Evolutionary conservation across 495 filamentous ascomycete genomes (phyloP).

Genomic region (Trichoderma parareesei): DNA sequence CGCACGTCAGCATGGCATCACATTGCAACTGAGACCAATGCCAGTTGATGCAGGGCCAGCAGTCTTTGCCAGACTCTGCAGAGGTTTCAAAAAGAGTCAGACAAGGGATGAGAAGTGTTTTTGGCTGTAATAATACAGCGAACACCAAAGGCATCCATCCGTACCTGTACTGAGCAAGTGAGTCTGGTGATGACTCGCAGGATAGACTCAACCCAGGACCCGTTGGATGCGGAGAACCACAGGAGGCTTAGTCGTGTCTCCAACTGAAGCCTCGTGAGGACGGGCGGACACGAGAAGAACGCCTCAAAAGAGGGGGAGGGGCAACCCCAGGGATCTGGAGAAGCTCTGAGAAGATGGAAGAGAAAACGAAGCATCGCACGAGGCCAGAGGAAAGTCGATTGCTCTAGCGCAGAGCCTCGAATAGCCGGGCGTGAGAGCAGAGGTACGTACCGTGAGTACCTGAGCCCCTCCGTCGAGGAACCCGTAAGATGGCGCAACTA

Average conservation of each 20-base stretch:
- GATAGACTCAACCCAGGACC: not conserved
- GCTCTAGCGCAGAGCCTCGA: constrained; percentile 6
- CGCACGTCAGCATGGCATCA: constrained; percentile 7
- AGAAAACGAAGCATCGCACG: not conserved
- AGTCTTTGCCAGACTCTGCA: no score
- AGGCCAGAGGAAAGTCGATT: not conserved
- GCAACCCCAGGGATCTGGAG: constrained; percentile 1
- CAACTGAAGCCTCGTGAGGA: not conserved
- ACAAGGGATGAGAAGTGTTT: not conserved
- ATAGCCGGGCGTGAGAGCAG: not conserved
- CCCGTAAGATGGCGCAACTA: not conserved
- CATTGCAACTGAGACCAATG: constrained; percentile 1
- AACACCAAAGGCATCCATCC: not conserved
- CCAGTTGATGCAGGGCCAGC: not conserved
- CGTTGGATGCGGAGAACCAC: not conserved
- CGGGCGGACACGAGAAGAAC: not conserved
- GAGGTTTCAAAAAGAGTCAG: no score
- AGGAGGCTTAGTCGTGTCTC: not conserved
- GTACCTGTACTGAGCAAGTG: not conserved
- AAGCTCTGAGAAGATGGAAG: constrained; percentile 2
- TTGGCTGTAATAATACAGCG: not conserved
- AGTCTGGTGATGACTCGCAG: not conserved
- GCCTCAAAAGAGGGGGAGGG: not conserved
- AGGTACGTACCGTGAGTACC: not conserved
- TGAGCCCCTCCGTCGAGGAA: not conserved